Percentiles rank a stretch among this genome's conserved stretches.
phyloP scores from a whole-genome alignment of 2,329 filamentous ascomycete species.

The Monascus ruber region DNA sequence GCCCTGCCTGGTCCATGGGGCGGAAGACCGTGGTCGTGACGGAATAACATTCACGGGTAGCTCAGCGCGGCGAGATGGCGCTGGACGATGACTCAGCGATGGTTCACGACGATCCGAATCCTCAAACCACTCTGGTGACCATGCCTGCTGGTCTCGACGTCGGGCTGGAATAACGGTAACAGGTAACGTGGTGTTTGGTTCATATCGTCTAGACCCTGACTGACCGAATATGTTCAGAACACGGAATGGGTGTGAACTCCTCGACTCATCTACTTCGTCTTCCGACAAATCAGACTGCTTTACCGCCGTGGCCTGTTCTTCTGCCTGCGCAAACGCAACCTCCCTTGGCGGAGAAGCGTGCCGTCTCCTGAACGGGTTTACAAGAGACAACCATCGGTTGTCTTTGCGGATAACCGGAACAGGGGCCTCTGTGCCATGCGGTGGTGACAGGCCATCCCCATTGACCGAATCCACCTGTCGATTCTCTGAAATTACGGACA shows the following conservation, averaged over 20 bases:
- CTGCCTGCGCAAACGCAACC: conserved; percentile 45
- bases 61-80: conserved; percentile 6
- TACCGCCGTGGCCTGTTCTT: conserved; percentile 18
- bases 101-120: conserved; percentile 13
- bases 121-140: conserved; percentile 36
- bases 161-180: conserved; percentile 52
- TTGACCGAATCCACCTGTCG: conserved; percentile 4
- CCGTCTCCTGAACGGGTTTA: conserved; percentile 48
- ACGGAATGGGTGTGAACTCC: conserved; percentile 35
- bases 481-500: conserved; percentile 6
- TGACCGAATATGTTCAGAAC: conserved; percentile 37
- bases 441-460: conserved; percentile 8
- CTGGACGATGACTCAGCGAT: conserved; percentile 4
- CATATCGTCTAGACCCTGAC: conserved; percentile 25
- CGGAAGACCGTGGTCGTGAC: conserved; percentile 42
- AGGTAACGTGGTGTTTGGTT: conserved; percentile 35
- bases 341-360: conserved; percentile 49
- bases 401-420: conserved; percentile 21
- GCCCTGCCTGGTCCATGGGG: conserved; percentile 43
- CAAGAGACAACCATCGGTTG: conserved; percentile 38
- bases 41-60: conserved; percentile 48
- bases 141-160: conserved; percentile 41
- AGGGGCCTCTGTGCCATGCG: conserved; percentile 20
- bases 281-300: conserved; percentile 21
- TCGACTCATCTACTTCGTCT: conserved; percentile 30